phyloP scores from a whole-genome alignment of 352 stramenopile genomes.

The Phytopythium oedochilum region DNA sequence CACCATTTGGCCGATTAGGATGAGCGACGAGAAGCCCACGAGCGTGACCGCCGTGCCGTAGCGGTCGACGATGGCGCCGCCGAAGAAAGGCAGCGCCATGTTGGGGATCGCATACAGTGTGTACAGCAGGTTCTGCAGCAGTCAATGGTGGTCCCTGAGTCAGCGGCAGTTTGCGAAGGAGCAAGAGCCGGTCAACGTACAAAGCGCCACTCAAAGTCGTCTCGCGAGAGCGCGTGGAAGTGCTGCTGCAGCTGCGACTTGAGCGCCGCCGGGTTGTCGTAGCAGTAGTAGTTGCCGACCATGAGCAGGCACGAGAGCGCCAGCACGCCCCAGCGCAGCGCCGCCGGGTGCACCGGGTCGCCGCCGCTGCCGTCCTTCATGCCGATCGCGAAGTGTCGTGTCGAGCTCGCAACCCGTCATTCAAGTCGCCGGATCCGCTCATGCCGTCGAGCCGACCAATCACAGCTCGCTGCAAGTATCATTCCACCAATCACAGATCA shows the following conservation, averaged over 20 bases:
- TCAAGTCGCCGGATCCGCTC: not conserved
- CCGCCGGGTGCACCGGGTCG: conserved; percentile 59
- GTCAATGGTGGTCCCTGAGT: not conserved
- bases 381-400: conserved; percentile 3
- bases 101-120: conserved; percentile 92
- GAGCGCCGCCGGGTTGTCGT: conserved; percentile 85
- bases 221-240: conserved; percentile 62
- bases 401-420: not conserved
- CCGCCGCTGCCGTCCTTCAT: conserved; percentile 3
- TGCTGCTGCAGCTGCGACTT: conserved; percentile 86
- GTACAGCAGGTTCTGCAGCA: conserved; percentile 88
- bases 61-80: conserved; percentile 87
- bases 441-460: not conserved
- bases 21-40: conserved; percentile 79
- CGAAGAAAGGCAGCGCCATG: conserved; percentile 91
- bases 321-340: conserved; percentile 82
- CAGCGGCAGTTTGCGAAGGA: not conserved
- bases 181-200: too few relatives aligned
- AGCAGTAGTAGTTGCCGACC: conserved; percentile 91
- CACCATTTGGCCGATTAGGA: conserved; percentile 83
- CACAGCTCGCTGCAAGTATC: not conserved
- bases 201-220: conserved; percentile 80
- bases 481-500: too few relatives aligned
- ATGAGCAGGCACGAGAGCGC: conserved; percentile 85
- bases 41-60: conserved; percentile 83